Evolutionary conservation across 2,329 filamentous ascomycete species (phyloP).

Genomic region (Knoxdaviesia proteae): DNA sequence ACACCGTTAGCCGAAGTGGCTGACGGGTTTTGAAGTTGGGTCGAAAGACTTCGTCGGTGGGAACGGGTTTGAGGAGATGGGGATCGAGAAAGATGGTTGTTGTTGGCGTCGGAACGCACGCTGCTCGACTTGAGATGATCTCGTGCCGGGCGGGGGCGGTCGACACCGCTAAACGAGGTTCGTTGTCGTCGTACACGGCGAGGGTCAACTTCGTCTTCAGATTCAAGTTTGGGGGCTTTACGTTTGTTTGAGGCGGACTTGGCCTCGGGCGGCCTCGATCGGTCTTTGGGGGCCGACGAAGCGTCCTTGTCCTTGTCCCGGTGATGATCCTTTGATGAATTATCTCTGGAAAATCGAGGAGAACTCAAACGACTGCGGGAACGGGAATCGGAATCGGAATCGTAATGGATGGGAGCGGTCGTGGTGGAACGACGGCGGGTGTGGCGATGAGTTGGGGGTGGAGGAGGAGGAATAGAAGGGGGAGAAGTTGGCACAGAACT

Average conservation of each 20-base stretch:
- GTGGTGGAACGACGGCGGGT: too few species aligned
- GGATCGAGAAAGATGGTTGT: too few species aligned
- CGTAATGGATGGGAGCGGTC: too few species aligned
- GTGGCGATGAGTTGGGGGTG: too few species aligned
- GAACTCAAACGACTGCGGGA: too few species aligned
- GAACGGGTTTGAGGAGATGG: constrained; percentile 4
- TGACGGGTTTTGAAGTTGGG: constrained; percentile 25
- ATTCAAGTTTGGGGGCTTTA: constrained; percentile 30
- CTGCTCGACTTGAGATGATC: neutral
- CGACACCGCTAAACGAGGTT: constrained; percentile 5
- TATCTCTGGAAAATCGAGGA: too few species aligned
- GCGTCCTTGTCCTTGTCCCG: too few species aligned
- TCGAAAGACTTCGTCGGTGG: constrained; percentile 44
- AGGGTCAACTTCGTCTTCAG: constrained; percentile 33
- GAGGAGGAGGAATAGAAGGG: too few species aligned
- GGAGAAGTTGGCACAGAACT: too few species aligned
- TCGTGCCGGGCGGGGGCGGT: constrained; percentile 2
- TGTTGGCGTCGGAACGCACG: too few species aligned
- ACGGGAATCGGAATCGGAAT: constrained; percentile 26
- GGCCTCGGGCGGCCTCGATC: constrained; percentile 24
- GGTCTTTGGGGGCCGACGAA: constrained; percentile 21
- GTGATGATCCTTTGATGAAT: too few species aligned
- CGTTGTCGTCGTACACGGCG: constrained; percentile 34
- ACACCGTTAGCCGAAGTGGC: constrained; percentile 32
- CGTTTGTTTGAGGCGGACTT: constrained; percentile 25